A percentile compares a stretch with the other conserved stretches of the same genome.
Conservation (phyloP, 1,139 yeast genomes). For the Debaryomyces sp. region DNA sequence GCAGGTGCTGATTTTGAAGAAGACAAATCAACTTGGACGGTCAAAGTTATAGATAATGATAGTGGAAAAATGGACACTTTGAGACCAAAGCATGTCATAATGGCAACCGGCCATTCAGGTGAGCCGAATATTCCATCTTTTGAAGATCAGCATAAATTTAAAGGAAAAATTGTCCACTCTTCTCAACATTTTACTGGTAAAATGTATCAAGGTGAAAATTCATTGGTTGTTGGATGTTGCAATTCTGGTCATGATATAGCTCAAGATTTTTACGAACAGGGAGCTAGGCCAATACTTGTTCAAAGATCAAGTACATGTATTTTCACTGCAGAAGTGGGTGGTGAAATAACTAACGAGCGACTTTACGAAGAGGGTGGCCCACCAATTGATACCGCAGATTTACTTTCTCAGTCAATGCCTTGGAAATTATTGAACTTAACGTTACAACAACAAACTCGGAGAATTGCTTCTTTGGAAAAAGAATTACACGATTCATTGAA, state of each 20-base stretch:
- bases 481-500: slow-evolving; percentile 1
- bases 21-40: slow-evolving; percentile 34
- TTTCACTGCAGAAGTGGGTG: slow-evolving; percentile 38
- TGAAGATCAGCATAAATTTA: slow-evolving; percentile 34
- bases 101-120: slow-evolving; percentile 28
- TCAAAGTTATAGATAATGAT: slow-evolving; percentile 20
- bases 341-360: not conserved
- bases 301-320: slow-evolving; percentile 48
- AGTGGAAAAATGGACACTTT: slow-evolving; percentile 15
- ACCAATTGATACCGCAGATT: slow-evolving; percentile 35
- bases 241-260: slow-evolving; percentile 48
- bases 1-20: slow-evolving; percentile 24
- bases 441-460: slow-evolving; percentile 9
- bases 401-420: slow-evolving; percentile 25
- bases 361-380: slow-evolving; percentile 30
- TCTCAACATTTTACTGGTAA: slow-evolving; percentile 41
- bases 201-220: slow-evolving; percentile 39
- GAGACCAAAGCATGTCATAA: slow-evolving; percentile 6
- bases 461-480: not conserved
- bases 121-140: slow-evolving; percentile 29
- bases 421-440: slow-evolving; percentile 22
- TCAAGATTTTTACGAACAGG: slow-evolving; percentile 45
- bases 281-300: slow-evolving; percentile 40
- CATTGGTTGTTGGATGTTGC: slow-evolving; percentile 45
- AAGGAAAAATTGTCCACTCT: slow-evolving; percentile 41